Evolutionary conservation across 768 basidiomycete genomes (phyloP), one percentile per base, ranked within the genome.

Genomic region (Aureoboletus auriporus): DNA sequence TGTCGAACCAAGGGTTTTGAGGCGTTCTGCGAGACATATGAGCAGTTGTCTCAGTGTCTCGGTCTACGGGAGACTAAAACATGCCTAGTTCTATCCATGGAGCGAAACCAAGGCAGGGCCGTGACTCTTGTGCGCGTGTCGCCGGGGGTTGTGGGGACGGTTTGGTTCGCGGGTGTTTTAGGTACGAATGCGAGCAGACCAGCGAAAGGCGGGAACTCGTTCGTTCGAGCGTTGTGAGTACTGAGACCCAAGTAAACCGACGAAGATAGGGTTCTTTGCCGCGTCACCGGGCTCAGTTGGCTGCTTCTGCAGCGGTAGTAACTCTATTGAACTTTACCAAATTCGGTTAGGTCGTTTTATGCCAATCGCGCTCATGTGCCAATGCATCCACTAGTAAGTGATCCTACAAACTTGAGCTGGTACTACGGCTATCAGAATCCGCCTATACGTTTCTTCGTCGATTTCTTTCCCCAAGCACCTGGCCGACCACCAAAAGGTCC

Each of bases 61-160:
- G n/a, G 30, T 17, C n/a, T 7, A 39, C 5, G 9, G 42, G 37
- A 30, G 31, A 51, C 31, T 26, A 41, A 47, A 20, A 42, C 52
- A 30, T 63, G 77, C 84, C 78, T 78, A 73, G 78, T 79, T 78
- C 81, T 84, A 85, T 86, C 84, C 86, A 89, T 88, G 79, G 76
- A 79, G 79, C 75, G 47, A 39, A 40, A 71, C 76, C 72, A 72
- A 47, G 47, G 51, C 74, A 70, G 75, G 75, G 78, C 80, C 73
- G 77, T 83, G 84, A 82, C 80, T 78, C 77, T 78, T 82, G 83
- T 82, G 81, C 80, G 63, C 63, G 63, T 69, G 82, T 83, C 9
- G 10, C 81, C 82, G 81, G 77, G 63, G 33, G 51, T 49, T 49
- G 51, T 29, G 44, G 46, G 51, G 52, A 49, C 37, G 49, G 45